Percentiles rank a stretch among this genome's conserved stretches.
Evolutionary conservation across 441 rosid genomes (phyloP).

Genomic region (Aquilaria agallochum): DNA sequence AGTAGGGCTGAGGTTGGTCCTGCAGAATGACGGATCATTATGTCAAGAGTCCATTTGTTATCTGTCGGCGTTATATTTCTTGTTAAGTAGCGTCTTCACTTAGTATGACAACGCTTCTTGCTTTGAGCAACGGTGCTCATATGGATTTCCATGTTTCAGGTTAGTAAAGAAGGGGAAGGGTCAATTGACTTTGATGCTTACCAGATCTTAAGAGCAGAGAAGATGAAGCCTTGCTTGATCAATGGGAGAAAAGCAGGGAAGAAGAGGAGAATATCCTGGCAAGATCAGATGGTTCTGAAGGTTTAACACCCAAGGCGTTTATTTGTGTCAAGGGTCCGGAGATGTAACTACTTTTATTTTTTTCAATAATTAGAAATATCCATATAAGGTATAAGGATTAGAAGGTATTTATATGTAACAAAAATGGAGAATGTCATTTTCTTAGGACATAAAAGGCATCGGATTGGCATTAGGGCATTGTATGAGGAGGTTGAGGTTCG

Average conservation of each 20-base stretch:
- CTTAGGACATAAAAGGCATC: no score
- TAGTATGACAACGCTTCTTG: neutral
- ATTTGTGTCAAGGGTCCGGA: no score
- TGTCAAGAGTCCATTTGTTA: neutral
- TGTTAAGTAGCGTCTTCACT: neutral
- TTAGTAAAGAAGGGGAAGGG: constrained; percentile 3
- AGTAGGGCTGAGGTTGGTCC: no score
- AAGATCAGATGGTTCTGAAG: constrained; percentile 26
- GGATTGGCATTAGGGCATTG: no score
- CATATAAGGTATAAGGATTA: no score
- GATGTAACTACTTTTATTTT: no score
- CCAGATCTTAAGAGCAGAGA: constrained; percentile 10
- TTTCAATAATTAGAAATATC: no score
- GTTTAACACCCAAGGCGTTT: neutral
- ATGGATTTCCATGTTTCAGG: constrained; percentile 10
- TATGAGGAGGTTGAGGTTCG: no score
- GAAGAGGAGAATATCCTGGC: constrained; percentile 35
- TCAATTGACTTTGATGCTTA: constrained; percentile 11
- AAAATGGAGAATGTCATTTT: no score
- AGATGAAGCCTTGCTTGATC: constrained; percentile 20
- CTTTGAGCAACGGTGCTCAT: no score
- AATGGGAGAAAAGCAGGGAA: constrained; percentile 27
- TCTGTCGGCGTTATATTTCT: neutral
- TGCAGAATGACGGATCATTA: no score
- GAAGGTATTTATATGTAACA: no score